phyloP scores from a whole-genome alignment of 2,329 filamentous ascomycete genomes.

The Tolypocladium tropicale region DNA sequence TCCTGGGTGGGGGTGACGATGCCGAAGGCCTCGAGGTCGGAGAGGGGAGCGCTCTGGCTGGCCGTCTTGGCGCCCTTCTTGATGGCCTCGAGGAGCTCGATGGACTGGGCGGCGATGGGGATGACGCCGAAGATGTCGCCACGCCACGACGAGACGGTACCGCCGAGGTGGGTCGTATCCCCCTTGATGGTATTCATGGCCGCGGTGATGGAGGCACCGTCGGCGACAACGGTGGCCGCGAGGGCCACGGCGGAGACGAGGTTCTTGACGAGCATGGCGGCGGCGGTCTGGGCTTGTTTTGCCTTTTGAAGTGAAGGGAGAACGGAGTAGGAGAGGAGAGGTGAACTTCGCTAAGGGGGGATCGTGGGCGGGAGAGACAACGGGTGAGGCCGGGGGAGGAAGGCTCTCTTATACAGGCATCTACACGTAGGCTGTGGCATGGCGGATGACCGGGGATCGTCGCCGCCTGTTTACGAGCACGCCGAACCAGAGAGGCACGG shows the following conservation, averaged over 20 bases:
- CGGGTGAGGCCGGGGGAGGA: neutral
- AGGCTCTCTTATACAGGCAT: neutral
- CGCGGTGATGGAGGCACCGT: slow-evolving; percentile 19
- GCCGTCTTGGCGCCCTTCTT: slow-evolving; percentile 27
- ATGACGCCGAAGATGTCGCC: slow-evolving; percentile 26
- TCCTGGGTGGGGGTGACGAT: slow-evolving; percentile 25
- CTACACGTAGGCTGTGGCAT: too few species aligned
- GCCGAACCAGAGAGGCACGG: neutral
- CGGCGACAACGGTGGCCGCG: slow-evolving; percentile 16
- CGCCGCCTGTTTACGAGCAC: neutral
- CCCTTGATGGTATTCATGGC: slow-evolving; percentile 24
- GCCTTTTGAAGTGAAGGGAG: too few species aligned
- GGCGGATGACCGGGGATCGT: neutral
- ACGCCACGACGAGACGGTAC: slow-evolving; percentile 23
- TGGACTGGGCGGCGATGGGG: slow-evolving; percentile 28
- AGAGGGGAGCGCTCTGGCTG: slow-evolving; percentile 24
- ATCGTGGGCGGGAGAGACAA: neutral
- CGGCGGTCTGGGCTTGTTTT: neutral
- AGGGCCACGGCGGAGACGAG: slow-evolving; percentile 13
- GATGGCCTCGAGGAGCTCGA: slow-evolving; percentile 27
- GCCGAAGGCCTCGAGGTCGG: slow-evolving; percentile 24
- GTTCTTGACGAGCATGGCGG: slow-evolving; percentile 12
- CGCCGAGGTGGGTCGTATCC: slow-evolving; percentile 22
- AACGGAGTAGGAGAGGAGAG: too few species aligned
- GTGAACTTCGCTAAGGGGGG: too few species aligned